phyloP scores from a whole-genome alignment of 208 protist species.

The Naegleria gruberi region DNA sequence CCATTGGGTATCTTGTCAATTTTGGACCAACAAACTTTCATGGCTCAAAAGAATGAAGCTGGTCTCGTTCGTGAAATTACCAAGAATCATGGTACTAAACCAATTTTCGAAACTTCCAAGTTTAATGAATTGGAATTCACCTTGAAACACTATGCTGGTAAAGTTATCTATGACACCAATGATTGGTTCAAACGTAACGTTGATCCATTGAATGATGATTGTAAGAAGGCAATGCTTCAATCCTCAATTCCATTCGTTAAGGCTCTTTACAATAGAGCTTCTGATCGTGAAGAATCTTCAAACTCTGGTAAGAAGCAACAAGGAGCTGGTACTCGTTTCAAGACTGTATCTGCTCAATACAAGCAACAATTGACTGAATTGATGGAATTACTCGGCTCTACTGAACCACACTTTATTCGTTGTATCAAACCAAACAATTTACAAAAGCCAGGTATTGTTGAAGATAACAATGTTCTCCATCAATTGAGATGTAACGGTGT shows the following conservation, averaged over 20 bases:
- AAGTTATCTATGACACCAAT: constrained; percentile 50
- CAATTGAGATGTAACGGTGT: constrained; percentile 36
- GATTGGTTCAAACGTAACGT: constrained; percentile 65
- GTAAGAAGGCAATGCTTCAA: background rate
- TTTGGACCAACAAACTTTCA: constrained; percentile 1
- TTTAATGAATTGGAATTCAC: constrained; percentile 40
- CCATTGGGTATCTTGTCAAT: background rate
- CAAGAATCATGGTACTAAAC: background rate
- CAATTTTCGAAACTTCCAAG: constrained; percentile 21
- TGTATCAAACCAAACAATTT: constrained; percentile 33
- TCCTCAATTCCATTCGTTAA: background rate
- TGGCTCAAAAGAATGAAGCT: background rate
- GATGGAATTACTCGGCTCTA: constrained; percentile 20
- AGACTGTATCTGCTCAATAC: constrained; percentile 22
- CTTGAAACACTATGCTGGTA: constrained; percentile 54
- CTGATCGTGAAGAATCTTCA: constrained; percentile 36
- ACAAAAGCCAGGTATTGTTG: constrained; percentile 25
- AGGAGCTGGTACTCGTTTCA: background rate
- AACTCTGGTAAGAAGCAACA: background rate
- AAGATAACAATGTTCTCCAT: constrained; percentile 24
- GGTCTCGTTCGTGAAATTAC: background rate
- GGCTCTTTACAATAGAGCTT: background rate
- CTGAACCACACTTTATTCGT: constrained; percentile 30
- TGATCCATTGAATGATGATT: constrained; percentile 44
- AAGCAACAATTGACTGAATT: constrained; percentile 27